Evolutionary conservation across 768 basidiomycete species (phyloP), one percentile per base, ranked within the genome.

Genomic region (Phlegmacium glaucopus): DNA sequence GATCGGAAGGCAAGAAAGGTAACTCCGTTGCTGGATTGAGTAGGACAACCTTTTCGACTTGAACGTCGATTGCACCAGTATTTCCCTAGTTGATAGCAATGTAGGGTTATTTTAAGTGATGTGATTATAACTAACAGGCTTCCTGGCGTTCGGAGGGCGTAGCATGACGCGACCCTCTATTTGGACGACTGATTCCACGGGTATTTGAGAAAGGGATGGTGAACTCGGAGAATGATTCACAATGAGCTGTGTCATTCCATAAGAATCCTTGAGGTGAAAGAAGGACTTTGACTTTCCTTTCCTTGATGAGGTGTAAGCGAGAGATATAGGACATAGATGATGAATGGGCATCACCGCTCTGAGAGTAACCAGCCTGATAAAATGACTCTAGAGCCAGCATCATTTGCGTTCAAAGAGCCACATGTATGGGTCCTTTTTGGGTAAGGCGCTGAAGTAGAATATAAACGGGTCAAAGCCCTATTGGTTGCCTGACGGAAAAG

Each of bases 1-100:
- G 69, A 62, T 87, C 84, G 48, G 85, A 89, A 32, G 94, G 91
- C 42, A 83, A 72, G 66, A 96, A 96, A n/a, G 94, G 94, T 53
- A 97, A 66, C 45, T 69, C 68, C 32, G 75, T 71, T 2, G 92
- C 92, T 25, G 89, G 78, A 65, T 97, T 97, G 52, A 97, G 77
- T 45, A 95, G 65, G 39, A 76, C 83, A 56, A 81, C 84, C 11
- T 72, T 69, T 28, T 82, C 70, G 36, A 96, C 82, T 28, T 79
- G 74, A 12, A 97, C 80, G 67, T 97, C 94, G 49, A 95, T 78
- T 51, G 86, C 78, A 22, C 90, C 91, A 22, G 84, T 78, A 51
- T 72, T 69, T 41, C 71, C 76, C 84, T 87, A 47, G 50, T 35
- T 45, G 39, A 42, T 44, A 45, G 56, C 52, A 50, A 44, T 48